Conservation (phyloP, 148 eudicot genomes). For the Amaranthus cruentus region DNA sequence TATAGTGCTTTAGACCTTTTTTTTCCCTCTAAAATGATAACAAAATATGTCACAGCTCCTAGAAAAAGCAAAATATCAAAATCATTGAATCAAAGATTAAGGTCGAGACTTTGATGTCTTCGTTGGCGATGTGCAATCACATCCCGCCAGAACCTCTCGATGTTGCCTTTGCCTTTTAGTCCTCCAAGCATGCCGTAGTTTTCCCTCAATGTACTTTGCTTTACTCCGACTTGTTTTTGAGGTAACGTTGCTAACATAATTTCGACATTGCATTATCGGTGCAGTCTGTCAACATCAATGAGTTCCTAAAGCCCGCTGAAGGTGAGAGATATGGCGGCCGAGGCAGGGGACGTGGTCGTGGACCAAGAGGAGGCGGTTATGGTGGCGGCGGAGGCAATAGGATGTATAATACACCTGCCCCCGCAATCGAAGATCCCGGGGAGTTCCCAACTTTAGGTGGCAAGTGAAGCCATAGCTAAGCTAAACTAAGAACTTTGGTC, state of each 20-base stretch:
- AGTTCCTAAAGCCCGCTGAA: constrained; percentile 87
- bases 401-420: constrained; percentile 38
- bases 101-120: too few relatives aligned
- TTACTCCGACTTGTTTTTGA: neutral
- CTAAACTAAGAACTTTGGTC: neutral
- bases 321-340: constrained; percentile 76
- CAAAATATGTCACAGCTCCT: too few relatives aligned
- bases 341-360: constrained; percentile 69
- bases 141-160: too few relatives aligned
- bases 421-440: constrained; percentile 69
- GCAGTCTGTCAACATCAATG: constrained; percentile 79
- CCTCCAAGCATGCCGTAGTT: too few relatives aligned
- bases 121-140: too few relatives aligned
- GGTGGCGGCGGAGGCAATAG: constrained; percentile 38
- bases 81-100: too few relatives aligned
- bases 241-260: neutral
- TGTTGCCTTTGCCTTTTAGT: too few relatives aligned
- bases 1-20: too few relatives aligned
- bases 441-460: constrained; percentile 77
- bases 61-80: too few relatives aligned
- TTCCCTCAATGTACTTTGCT: too few relatives aligned
- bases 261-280: neutral
- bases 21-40: too few relatives aligned
- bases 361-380: constrained; percentile 47
- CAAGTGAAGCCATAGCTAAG: constrained; percentile 41